A percentile compares a stretch with the other conserved stretches of the same genome.
These are phyloP conservation scores for Eucalyptus virginea DNA, from an alignment of 345 rosid species.

Conservation along the genomic window DNA sequence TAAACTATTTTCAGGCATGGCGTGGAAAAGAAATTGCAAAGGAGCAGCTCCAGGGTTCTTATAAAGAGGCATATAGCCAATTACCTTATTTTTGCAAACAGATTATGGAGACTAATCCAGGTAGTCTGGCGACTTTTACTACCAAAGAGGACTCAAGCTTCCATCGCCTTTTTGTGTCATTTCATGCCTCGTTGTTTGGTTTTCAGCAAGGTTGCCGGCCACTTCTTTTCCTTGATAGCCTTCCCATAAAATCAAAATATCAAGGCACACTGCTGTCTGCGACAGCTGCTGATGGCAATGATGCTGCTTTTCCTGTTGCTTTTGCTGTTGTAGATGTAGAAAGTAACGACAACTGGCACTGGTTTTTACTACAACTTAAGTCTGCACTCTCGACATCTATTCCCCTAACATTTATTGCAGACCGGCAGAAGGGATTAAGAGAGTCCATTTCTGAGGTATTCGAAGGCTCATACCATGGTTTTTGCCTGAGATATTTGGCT, in stretches of 20 bases:
- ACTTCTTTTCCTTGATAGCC: conserved; percentile 79
- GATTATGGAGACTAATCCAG: conserved; percentile 82
- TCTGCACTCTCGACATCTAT: conserved; percentile 46
- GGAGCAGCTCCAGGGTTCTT: conserved; percentile 95
- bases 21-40: conserved; percentile 95
- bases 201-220: conserved; percentile 81
- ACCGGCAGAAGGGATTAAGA: conserved; percentile 64
- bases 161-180: conserved; percentile 79
- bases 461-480: conserved; percentile 50
- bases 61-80: conserved; percentile 79
- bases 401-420: conserved; percentile 75
- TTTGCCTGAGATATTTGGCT: conserved; percentile 57
- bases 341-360: conserved; percentile 75
- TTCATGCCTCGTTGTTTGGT: conserved; percentile 73
- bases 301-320: conserved; percentile 74
- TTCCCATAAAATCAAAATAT: conserved; percentile 78
- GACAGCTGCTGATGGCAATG: conserved; percentile 81
- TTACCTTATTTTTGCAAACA: conserved; percentile 70
- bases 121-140: conserved; percentile 70
- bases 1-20: conserved; percentile 94
- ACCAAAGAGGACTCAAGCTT: conserved; percentile 94
- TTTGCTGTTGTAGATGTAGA: conserved; percentile 82
- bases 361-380: conserved; percentile 83
- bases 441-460: conserved; percentile 61
- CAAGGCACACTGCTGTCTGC: conserved; percentile 83